phyloP scores from a whole-genome alignment of 1,284 basidiomycete genomes.

The Volvariella volvacea region DNA sequence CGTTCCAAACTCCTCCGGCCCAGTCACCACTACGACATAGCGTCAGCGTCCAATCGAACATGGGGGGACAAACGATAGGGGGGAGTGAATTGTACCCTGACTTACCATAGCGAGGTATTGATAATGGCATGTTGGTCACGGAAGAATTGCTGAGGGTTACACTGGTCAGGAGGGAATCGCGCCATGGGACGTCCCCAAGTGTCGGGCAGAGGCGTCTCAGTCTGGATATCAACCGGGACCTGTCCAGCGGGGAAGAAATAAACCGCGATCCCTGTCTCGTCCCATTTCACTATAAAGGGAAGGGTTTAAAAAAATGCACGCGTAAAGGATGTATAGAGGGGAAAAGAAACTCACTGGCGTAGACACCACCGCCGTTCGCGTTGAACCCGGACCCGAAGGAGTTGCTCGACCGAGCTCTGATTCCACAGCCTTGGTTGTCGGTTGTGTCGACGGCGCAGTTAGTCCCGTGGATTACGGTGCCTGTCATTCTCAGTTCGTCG shows the following conservation, averaged over 20 bases:
- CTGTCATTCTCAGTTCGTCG: slow-evolving; percentile 44
- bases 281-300: slow-evolving; percentile 58
- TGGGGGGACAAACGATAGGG: slow-evolving; percentile 8
- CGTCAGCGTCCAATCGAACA: not conserved
- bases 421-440: slow-evolving; percentile 67
- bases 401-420: slow-evolving; percentile 41
- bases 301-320: not conserved
- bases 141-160: slow-evolving; percentile 74
- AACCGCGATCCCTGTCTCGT: slow-evolving; percentile 63
- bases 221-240: slow-evolving; percentile 71
- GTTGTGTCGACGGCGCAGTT: slow-evolving; percentile 65
- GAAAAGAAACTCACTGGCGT: slow-evolving; percentile 54
- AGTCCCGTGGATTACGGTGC: slow-evolving; percentile 57
- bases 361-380: slow-evolving; percentile 69
- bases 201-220: slow-evolving; percentile 59
- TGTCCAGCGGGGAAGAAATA: slow-evolving; percentile 73
- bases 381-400: slow-evolving; percentile 70
- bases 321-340: slow-evolving; percentile 4
- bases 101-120: slow-evolving; percentile 75
- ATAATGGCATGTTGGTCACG: slow-evolving; percentile 71
- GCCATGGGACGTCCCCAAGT: slow-evolving; percentile 74
- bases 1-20: slow-evolving; percentile 76
- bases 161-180: slow-evolving; percentile 62
- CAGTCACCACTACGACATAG: slow-evolving; percentile 68
- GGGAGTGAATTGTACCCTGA: slow-evolving; percentile 9